Evolutionary conservation across 805 yeast species (phyloP).

Genomic region (Ogataea nitratoaversa): DNA sequence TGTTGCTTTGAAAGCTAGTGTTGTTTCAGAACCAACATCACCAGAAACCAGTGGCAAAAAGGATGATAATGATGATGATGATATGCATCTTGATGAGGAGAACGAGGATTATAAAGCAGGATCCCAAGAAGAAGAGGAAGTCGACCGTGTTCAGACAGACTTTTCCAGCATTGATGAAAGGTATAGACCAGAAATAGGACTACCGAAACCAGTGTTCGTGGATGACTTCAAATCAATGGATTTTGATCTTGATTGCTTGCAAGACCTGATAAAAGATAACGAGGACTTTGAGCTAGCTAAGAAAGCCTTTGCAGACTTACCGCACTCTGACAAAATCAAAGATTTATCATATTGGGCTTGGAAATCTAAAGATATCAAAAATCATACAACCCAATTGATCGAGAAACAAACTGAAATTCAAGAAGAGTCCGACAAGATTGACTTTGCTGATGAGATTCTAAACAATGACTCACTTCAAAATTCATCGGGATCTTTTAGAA

Average conservation of each 20-base stretch:
- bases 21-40: conserved; percentile 22
- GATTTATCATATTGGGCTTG: conserved; percentile 63
- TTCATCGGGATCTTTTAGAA: conserved; percentile 57
- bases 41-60: conserved; percentile 16
- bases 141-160: conserved; percentile 16
- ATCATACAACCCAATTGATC: conserved; percentile 10
- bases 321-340: conserved; percentile 15
- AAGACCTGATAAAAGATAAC: conserved; percentile 57
- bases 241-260: conserved; percentile 46
- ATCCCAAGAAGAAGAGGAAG: conserved; percentile 20
- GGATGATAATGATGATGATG: conserved; percentile 18
- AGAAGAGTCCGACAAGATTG: conserved; percentile 25
- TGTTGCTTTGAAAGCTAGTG: conserved; percentile 5
- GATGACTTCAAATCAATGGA: conserved; percentile 37
- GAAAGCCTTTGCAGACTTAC: conserved; percentile 34
- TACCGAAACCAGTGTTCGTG: conserved; percentile 53
- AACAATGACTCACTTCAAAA: conserved; percentile 32
- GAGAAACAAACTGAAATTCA: conserved; percentile 19
- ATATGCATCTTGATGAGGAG: conserved; percentile 23
- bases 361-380: conserved; percentile 41
- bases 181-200: conserved; percentile 49
- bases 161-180: conserved; percentile 25
- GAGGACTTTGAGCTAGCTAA: conserved; percentile 64
- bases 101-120: conserved; percentile 16
- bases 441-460: conserved; percentile 26